Evolutionary conservation across 306 rosid genomes (phyloP).

Genomic region (Dalbergia cultrata): DNA sequence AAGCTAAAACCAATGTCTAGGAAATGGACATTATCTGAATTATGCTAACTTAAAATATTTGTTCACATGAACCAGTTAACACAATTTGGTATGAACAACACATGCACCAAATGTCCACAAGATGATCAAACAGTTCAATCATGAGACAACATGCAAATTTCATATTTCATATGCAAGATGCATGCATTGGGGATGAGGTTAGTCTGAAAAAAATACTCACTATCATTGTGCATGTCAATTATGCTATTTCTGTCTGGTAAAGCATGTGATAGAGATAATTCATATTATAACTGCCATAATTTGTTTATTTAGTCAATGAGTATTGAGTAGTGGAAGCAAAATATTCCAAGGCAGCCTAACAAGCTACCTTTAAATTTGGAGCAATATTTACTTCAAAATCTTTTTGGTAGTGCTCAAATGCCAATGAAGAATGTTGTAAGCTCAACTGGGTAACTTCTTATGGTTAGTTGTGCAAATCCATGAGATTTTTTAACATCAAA

Average conservation of each 20-base stretch:
- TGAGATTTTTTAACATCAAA: conserved; percentile 3
- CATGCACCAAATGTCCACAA: not conserved
- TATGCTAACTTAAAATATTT: conserved; percentile 7
- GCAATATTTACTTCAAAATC: not conserved
- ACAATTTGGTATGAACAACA: not conserved
- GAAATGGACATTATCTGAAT: conserved; percentile 5
- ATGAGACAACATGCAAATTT: not conserved
- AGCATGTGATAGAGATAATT: not conserved
- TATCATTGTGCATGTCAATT: not conserved
- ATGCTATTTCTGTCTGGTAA: conserved; percentile 13
- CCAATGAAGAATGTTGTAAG: not conserved
- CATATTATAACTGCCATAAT: conserved; percentile 2
- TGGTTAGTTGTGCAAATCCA: conserved; percentile 1
- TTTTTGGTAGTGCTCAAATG: not conserved
- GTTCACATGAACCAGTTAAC: not conserved
- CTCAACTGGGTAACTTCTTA: not conserved
- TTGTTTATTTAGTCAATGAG: not conserved
- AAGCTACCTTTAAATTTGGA: not conserved
- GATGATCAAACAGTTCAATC: not conserved
- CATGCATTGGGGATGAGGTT: not conserved
- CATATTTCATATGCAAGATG: not conserved
- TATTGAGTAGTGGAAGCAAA: not conserved
- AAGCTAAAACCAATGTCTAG: conserved; percentile 5
- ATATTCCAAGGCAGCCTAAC: not conserved
- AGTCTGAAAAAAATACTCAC: not conserved